phyloP scores from a whole-genome alignment of 441 rosid species.

The Pelargonium fulgidum region DNA sequence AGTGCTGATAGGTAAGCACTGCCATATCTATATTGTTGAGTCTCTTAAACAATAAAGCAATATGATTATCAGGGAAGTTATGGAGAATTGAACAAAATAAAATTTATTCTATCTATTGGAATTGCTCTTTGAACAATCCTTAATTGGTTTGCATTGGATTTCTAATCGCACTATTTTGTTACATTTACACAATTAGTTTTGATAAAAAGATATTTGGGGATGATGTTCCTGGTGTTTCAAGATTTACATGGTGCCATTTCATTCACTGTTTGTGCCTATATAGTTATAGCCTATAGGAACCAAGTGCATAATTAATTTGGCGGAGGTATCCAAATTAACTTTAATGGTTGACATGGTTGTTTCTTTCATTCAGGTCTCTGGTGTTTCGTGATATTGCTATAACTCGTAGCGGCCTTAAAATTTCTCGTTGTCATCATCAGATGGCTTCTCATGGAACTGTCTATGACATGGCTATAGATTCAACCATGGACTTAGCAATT shows the following conservation, averaged over 20 bases:
- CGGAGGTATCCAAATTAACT: neutral
- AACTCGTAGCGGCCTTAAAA: slow-evolving; percentile 32
- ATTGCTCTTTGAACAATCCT: neutral
- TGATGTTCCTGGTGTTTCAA: neutral
- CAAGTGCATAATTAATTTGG: neutral
- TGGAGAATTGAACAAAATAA: slow-evolving; percentile 5
- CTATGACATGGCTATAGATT: slow-evolving; percentile 75
- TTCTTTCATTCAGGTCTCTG: slow-evolving; percentile 42
- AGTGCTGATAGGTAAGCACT: slow-evolving; percentile 66
- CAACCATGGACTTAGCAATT: slow-evolving; percentile 49
- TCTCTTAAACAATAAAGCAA: neutral
- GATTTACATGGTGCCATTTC: slow-evolving; percentile 10
- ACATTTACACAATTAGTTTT: neutral
- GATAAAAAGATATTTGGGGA: neutral
- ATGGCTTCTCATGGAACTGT: slow-evolving; percentile 72
- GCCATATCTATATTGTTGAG: neutral
- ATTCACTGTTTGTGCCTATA: slow-evolving; percentile 13
- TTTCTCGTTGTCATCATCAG: slow-evolving; percentile 57
- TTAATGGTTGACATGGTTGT: slow-evolving; percentile 18
- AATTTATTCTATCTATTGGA: slow-evolving; percentile 5
- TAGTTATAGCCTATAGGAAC: neutral
- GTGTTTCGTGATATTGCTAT: slow-evolving; percentile 53
- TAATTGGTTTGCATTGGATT: slow-evolving; percentile 13
- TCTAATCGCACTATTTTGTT: slow-evolving; percentile 16
- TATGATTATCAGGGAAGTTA: neutral